A percentile compares a stretch with the other conserved stretches of the same genome.
These are phyloP conservation scores for Diaporthe sp. DNA, from an alignment of 2,329 filamentous ascomycete genomes.

Conservation along the genomic window DNA sequence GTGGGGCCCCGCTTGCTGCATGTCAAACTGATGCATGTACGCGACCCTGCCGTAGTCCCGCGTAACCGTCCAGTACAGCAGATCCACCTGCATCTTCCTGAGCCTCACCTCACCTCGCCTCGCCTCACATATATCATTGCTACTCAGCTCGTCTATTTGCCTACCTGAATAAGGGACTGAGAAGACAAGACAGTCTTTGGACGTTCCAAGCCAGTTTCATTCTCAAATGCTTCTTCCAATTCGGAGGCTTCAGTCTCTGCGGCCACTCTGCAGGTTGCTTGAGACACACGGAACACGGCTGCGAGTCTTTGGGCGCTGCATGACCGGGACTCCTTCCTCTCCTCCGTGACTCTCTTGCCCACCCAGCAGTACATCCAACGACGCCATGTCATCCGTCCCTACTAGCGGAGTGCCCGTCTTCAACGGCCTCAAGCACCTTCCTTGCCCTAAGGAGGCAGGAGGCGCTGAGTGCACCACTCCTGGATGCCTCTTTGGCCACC, in stretches of 20 bases:
- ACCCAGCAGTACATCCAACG: neutral
- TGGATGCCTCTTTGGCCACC: slow-evolving; percentile 38
- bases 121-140: neutral
- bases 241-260: slow-evolving; percentile 20
- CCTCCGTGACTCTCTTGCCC: neutral
- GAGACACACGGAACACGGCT: neutral
- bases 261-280: neutral
- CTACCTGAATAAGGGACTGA: neutral
- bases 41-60: neutral
- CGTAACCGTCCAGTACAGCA: neutral
- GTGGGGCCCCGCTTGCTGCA: neutral
- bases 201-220: neutral
- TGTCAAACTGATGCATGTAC: neutral
- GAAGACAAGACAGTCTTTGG: neutral
- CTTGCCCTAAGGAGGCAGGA: slow-evolving; percentile 38
- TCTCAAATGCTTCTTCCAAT: neutral
- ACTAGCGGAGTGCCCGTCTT: slow-evolving; percentile 37
- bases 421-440: slow-evolving; percentile 38
- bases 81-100: neutral
- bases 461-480: slow-evolving; percentile 35
- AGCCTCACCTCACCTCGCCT: neutral
- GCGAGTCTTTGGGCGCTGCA: neutral
- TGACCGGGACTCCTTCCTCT: neutral
- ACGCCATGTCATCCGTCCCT: slow-evolving; percentile 4
- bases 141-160: neutral